Evolutionary conservation across 169 alveolate genomes (phyloP).

Genomic region (Cryptosporidium tyzzeri): DNA sequence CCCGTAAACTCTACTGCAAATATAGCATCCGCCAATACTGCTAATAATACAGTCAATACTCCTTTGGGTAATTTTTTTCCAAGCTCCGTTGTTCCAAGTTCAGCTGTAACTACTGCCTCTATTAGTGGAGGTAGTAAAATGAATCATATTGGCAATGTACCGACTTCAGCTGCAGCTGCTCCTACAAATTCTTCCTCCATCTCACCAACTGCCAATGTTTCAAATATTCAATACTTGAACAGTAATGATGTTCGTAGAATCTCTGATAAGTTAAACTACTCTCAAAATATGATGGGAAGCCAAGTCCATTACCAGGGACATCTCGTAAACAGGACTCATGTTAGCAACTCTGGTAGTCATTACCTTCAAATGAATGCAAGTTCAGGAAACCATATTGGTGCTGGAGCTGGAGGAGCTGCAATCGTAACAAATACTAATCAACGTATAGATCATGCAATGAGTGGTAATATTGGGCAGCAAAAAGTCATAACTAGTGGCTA

Average conservation of each 20-base stretch:
- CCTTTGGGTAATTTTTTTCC: neutral
- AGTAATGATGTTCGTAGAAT: neutral
- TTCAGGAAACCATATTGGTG: neutral
- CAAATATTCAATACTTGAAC: neutral
- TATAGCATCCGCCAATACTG: neutral
- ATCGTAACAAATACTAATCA: neutral
- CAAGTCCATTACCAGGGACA: neutral
- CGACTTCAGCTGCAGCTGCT: neutral
- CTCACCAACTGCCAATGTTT: neutral
- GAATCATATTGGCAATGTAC: neutral
- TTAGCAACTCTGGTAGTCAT: neutral
- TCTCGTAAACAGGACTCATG: neutral
- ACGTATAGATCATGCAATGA: neutral
- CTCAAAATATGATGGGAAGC: conserved; percentile 14
- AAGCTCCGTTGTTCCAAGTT: neutral
- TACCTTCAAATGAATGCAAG: conserved; percentile 4
- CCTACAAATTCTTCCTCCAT: neutral
- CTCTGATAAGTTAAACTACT: neutral
- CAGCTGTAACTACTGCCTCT: neutral
- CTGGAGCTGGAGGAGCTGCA: neutral
- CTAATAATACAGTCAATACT: neutral
- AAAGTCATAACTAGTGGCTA: neutral
- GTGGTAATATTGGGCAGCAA: neutral
- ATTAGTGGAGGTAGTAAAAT: neutral
- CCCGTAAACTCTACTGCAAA: neutral